Evolutionary conservation across 2,329 filamentous ascomycete species (phyloP).

Genomic region (Aspergillus costaricaensis): DNA sequence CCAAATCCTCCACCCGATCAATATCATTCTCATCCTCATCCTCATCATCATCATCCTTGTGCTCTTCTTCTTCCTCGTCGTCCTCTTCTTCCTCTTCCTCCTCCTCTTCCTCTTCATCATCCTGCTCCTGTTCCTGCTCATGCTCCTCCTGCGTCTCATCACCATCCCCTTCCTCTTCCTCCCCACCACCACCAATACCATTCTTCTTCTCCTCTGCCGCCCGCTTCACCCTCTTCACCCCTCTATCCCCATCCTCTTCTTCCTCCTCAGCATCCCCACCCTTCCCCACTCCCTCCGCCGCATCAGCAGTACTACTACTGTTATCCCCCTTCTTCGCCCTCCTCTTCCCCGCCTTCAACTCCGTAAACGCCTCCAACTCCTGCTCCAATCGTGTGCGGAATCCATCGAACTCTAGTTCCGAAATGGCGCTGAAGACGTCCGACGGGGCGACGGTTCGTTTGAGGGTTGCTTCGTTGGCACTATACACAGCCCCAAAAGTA

Average conservation of each 20-base stretch:
- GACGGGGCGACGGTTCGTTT: conserved; percentile 64
- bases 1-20: conserved; percentile 42
- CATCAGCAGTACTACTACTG: conserved; percentile 7
- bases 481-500: conserved; percentile 27
- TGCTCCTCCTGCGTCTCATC: conserved; percentile 16
- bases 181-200: conserved; percentile 26
- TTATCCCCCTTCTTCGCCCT: conserved; percentile 49
- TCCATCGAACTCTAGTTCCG: conserved; percentile 62
- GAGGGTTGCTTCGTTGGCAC: conserved; percentile 62
- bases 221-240: conserved; percentile 22
- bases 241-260: conserved; percentile 23
- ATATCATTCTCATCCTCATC: conserved; percentile 38
- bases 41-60: conserved; percentile 28
- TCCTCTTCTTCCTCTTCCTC: conserved; percentile 28
- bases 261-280: conserved; percentile 27
- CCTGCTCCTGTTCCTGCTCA: conserved; percentile 21
- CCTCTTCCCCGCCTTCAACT: conserved; percentile 46
- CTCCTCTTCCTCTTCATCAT: conserved; percentile 29
- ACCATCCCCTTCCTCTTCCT: conserved; percentile 19
- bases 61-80: conserved; percentile 29
- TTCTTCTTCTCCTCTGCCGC: conserved; percentile 26
- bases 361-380: conserved; percentile 55
- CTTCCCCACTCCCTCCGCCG: conserved; percentile 17
- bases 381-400: conserved; percentile 60
- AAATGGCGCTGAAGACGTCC: conserved; percentile 62